Conservation (phyloP, 495 filamentous ascomycete genomes). For the Cercophora newfieldiana region DNA sequence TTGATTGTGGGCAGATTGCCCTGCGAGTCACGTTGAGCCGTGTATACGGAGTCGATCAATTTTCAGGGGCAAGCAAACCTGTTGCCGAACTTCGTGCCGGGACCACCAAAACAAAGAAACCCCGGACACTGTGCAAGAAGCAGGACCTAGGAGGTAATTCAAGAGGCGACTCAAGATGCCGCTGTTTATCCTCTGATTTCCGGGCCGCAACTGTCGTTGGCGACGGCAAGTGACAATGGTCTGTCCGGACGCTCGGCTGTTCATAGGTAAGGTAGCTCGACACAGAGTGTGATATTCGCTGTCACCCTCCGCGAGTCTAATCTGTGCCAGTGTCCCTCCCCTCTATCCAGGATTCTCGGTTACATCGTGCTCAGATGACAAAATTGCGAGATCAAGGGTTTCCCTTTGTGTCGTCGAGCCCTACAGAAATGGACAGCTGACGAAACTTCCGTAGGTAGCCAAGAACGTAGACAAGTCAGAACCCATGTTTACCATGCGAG, state of each 20-base stretch:
- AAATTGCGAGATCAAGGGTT: not conserved
- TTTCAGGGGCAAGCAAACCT: not conserved
- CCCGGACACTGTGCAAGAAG: not conserved
- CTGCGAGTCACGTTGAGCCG: not conserved
- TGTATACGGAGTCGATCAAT: not conserved
- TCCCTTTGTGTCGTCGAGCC: not conserved
- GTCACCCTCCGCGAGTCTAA: not conserved
- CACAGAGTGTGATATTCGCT: not conserved
- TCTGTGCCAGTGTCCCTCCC: not conserved
- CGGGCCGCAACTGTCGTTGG: not conserved
- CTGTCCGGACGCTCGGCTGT: not conserved
- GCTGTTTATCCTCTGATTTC: not conserved
- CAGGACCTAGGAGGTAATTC: not conserved
- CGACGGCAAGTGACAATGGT: not conserved
- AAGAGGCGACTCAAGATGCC: not conserved
- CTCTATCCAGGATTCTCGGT: not conserved
- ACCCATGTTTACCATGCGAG: not conserved
- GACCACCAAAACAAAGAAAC: not conserved
- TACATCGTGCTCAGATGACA: slow-evolving; percentile 1
- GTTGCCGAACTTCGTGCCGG: not conserved
- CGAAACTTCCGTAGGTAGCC: not conserved
- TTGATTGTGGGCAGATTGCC: slow-evolving; percentile 5
- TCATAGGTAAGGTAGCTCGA: not conserved
- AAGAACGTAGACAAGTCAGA: not conserved
- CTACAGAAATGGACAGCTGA: slow-evolving; percentile 2